Base-by-base conservation (phyloP, 1,284 basidiomycete genomes). In the Trichosporon sp. region DNA sequence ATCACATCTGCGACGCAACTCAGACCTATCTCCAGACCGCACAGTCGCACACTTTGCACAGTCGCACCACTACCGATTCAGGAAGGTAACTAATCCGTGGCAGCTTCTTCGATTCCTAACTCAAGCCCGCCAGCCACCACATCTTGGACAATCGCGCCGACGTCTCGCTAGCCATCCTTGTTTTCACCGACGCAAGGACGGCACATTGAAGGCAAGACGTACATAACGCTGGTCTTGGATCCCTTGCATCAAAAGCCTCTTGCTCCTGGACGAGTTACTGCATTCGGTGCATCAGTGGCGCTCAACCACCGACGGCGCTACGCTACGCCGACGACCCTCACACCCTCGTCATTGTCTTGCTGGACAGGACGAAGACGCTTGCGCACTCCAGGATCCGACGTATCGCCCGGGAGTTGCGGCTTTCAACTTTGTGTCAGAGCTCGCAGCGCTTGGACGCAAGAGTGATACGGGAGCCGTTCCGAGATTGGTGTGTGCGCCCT, bases 341-440 rank as follows among this genome's bases (percentile, higher is more conserved):
- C 51, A 63, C 32, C 59, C 59, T 63, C 16, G 31, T n/a, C 59
- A 63, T 63, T 63, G 59, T 63, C 59, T 35, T 63, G 59, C 59
- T n/a, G 59, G 32, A n/a, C 59, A 16, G 59, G 32, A 63, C 59
- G 10, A 35, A 16, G 59, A n/a, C 59, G 59, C 59, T n/a, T 37
- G 59, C 31, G 31, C 38, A 7, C 31, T 8, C 32, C 16, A 37
- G 32, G 59, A 63, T 63, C 59, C 16, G 3, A 6, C 21, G 5
- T 14, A 32, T 10, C 31, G 16, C 4, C 14, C 35, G 32, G 59
- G 59, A 35, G 32, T 35, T n/a, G 59, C 32, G 32, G 59, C 31
- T 63, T 63, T 35, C 12, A 35, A 16, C 14, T 5, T 35, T 35
- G 31, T 2, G 56, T 3, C 56, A 61, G 31, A 32, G 56, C 56